Base-by-base conservation (phyloP, 805 yeast species). In the Nakazawaea populi region DNA sequence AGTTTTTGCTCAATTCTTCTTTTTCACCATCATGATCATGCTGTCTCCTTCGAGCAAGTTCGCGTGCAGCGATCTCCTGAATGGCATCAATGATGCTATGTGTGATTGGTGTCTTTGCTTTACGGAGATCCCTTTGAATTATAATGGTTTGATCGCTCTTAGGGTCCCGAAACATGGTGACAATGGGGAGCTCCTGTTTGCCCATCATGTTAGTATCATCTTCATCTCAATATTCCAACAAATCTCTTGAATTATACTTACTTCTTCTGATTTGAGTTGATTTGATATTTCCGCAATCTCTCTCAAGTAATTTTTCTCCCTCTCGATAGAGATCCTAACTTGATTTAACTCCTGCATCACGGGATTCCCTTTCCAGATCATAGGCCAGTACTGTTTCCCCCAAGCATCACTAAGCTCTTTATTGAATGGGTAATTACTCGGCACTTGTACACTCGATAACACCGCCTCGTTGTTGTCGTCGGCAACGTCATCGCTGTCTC, bases 301-400 rank as follows among this genome's bases (percentile, higher is more conserved):
- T 1, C 52, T 40, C 31, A 74, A 58, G 47, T 71, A 66, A 3
- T 57, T 47, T 36, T 60, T 59, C 46, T 81, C 82, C 30, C 61
- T 61, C 0, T 58, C 68, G 47, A 80, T 70, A 54, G 87, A 78
- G 48, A 83, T 69, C 2, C 58, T 58, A 27, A 82, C 71, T 6
- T 79, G 81, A 31, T 84, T 81, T 39, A 89, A 65, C 34, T 77
- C 77, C 59, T 87, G 94, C 53, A 83, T 81, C 57, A 82, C 74
- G 0, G 96, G 95, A 60, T 91, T 89, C 0, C 98, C 98, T 57
- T 90, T 83, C 98, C 98, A 94, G 39, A 89, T 75, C 49, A 89
- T 68, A 0, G 98, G 98, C 99, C 98, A 92, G 56, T 76, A 78
- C 14, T 69, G 56, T 4, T 65, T 51, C 2, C 90, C 77, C 97